A percentile compares a stretch with the other conserved stretches of the same genome.
phyloP scores from a whole-genome alignment of 1,139 yeast genomes.

The Wickerhamiella infanticola region DNA sequence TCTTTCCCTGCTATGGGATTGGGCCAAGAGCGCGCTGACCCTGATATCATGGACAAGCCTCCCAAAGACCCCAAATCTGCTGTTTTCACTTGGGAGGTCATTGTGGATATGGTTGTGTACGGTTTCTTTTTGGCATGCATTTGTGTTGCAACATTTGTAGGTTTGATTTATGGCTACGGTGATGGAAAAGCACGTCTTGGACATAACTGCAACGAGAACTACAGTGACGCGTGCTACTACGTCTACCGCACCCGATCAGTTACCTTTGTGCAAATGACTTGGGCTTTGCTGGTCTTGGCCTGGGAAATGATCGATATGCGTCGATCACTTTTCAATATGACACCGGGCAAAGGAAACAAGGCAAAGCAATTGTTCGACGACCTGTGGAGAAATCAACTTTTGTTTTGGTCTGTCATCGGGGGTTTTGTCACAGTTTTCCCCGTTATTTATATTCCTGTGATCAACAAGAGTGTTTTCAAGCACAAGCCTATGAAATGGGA shows the following conservation, averaged over 20 bases:
- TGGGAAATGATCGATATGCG: conserved; percentile 81
- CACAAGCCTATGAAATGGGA: conserved; percentile 65
- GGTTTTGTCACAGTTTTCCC: conserved; percentile 70
- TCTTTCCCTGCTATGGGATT: conserved; percentile 85
- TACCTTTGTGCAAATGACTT: conserved; percentile 73
- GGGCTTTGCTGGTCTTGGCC: conserved; percentile 76
- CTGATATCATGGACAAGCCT: conserved; percentile 50
- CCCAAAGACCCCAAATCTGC: conserved; percentile 43
- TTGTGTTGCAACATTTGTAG: conserved; percentile 53
- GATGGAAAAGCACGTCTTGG: conserved; percentile 45
- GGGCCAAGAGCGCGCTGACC: conserved; percentile 53
- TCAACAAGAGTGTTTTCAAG: conserved; percentile 60
- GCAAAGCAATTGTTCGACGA: conserved; percentile 29
- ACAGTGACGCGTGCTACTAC: conserved; percentile 35
- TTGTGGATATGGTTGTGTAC: conserved; percentile 58
- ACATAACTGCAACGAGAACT: conserved; percentile 39
- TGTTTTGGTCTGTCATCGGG: conserved; percentile 68
- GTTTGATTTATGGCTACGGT: conserved; percentile 47
- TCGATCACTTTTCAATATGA: conserved; percentile 60
- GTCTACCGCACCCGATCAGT: conserved; percentile 74
- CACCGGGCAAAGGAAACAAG: conserved; percentile 48
- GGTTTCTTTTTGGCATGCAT: conserved; percentile 62
- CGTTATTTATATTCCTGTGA: conserved; percentile 75
- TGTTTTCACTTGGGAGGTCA: conserved; percentile 55
- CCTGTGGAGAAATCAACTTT: conserved; percentile 59